These are phyloP conservation scores for Russula sp. DNA, from an alignment of 768 basidiomycete genomes.

Conservation along the genomic window DNA sequence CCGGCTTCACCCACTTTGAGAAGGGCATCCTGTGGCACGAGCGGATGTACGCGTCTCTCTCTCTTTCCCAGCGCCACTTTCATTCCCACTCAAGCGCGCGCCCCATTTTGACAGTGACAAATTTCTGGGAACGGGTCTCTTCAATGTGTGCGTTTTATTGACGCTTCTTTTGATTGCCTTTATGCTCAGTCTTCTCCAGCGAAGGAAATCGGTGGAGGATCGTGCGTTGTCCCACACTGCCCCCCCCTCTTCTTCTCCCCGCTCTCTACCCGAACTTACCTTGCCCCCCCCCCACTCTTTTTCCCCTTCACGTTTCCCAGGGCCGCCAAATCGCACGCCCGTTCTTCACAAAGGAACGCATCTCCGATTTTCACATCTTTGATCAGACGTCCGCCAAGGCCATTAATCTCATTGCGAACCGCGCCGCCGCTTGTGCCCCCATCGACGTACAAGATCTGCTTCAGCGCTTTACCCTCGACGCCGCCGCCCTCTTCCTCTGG, in stretches of 20 bases:
- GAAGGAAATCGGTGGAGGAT: conserved; percentile 28
- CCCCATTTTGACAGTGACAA: conserved; percentile 25
- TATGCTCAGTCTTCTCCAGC: conserved; percentile 22
- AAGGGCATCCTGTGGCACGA: conserved; percentile 30
- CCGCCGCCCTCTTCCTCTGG: conserved; percentile 54
- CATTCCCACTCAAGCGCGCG: conserved; percentile 7
- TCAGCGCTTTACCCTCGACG: conserved; percentile 50
- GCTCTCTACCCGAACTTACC: conserved; percentile 10
- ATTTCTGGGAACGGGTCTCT: conserved; percentile 52
- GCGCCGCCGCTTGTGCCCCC: conserved; percentile 3
- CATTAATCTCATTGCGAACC: conserved; percentile 25
- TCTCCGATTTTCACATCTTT: conserved; percentile 40
- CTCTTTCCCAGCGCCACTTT: neutral
- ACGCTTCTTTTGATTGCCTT: conserved; percentile 19
- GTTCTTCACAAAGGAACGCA: conserved; percentile 39
- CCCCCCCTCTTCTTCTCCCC: neutral
- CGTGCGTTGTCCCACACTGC: conserved; percentile 8
- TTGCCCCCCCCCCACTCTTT: no score
- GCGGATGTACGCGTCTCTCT: conserved; percentile 24
- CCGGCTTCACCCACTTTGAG: conserved; percentile 29
- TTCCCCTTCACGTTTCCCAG: conserved; percentile 31
- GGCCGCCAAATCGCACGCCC: conserved; percentile 40
- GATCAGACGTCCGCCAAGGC: conserved; percentile 35
- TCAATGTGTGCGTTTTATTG: conserved; percentile 49
- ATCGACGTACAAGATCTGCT: conserved; percentile 41